Conservation (phyloP, 306 rosid genomes). For the Hippophae rhamnoides region DNA sequence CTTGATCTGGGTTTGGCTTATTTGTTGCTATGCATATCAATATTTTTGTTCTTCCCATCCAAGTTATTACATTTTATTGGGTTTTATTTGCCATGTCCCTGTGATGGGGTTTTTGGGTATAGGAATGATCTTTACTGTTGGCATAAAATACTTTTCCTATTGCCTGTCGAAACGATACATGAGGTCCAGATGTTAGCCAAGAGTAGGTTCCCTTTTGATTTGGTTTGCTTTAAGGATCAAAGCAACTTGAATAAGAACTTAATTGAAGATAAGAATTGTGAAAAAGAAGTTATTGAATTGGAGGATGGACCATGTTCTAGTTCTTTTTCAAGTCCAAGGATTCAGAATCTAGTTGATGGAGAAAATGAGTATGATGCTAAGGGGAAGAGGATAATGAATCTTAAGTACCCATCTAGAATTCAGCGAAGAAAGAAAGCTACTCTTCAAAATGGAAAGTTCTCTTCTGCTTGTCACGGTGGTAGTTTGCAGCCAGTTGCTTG, state of each 20-base stretch:
- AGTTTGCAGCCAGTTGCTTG: slow-evolving; percentile 8
- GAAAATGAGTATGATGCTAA: slow-evolving; percentile 44
- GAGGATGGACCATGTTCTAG: slow-evolving; percentile 45
- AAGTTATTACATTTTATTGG: slow-evolving; percentile 39
- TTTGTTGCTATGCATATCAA: slow-evolving; percentile 52
- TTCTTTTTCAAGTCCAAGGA: slow-evolving; percentile 31
- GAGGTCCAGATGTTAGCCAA: slow-evolving; percentile 35
- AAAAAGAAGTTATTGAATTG: slow-evolving; percentile 29
- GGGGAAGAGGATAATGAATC: slow-evolving; percentile 45
- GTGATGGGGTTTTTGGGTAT: slow-evolving; percentile 61
- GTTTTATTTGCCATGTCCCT: slow-evolving; percentile 62
- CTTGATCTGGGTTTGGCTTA: slow-evolving; percentile 59
- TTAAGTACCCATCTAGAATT: slow-evolving; percentile 47
- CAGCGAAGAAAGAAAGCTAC: slow-evolving; percentile 41
- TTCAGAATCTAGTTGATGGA: slow-evolving; percentile 32
- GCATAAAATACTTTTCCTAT: slow-evolving; percentile 36
- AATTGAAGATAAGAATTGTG: slow-evolving; percentile 21
- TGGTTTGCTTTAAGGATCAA: slow-evolving; percentile 31
- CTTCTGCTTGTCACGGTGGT: slow-evolving; percentile 15
- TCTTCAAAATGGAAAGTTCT: slow-evolving; percentile 30
- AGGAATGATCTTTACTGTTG: slow-evolving; percentile 42
- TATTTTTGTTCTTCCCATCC: slow-evolving; percentile 39
- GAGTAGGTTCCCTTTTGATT: slow-evolving; percentile 62
- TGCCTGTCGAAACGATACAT: slow-evolving; percentile 47
- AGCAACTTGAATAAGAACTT: slow-evolving; percentile 21